phyloP scores from a whole-genome alignment of 352 stramenopile species.

The Globisporangium spinosum region DNA sequence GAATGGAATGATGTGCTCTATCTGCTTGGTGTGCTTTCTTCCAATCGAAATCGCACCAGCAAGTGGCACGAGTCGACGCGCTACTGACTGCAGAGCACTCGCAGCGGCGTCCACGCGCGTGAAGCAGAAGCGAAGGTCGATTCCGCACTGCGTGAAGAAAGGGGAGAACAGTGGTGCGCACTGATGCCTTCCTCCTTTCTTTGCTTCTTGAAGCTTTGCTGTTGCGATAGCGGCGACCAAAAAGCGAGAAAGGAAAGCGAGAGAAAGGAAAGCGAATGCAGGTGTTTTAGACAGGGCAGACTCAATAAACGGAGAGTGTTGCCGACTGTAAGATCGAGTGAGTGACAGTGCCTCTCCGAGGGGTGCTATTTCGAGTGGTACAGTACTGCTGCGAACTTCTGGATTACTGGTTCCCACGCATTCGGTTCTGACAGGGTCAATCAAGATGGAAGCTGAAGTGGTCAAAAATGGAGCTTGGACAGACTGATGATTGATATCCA shows the following conservation, averaged over 20 bases:
- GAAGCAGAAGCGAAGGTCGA: not conserved
- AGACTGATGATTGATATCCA: slow-evolving; percentile 1
- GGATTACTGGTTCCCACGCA: slow-evolving; percentile 2
- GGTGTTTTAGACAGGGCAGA: slow-evolving; percentile 1
- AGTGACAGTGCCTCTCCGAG: not conserved
- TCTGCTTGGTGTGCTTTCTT: not conserved
- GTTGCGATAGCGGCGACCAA: not conserved
- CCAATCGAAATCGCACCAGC: not conserved
- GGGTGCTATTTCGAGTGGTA: not conserved
- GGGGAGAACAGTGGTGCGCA: not conserved
- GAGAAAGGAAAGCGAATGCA: not conserved
- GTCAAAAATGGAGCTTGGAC: not conserved
- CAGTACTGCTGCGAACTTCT: not conserved
- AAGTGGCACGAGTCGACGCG: not conserved
- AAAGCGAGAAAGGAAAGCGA: slow-evolving; percentile 1
- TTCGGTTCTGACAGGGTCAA: not conserved
- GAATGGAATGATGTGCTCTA: not conserved
- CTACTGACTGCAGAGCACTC: not conserved
- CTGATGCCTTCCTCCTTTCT: slow-evolving; percentile 3
- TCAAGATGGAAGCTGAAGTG: not conserved
- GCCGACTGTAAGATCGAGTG: not conserved
- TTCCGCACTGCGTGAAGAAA: slow-evolving; percentile 9
- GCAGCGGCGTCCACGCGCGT: not conserved
- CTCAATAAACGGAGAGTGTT: not conserved
- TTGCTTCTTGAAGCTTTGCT: slow-evolving; percentile 12